Conservation (phyloP, 805 yeast genomes). For the Myxozyma lipomycoides region DNA sequence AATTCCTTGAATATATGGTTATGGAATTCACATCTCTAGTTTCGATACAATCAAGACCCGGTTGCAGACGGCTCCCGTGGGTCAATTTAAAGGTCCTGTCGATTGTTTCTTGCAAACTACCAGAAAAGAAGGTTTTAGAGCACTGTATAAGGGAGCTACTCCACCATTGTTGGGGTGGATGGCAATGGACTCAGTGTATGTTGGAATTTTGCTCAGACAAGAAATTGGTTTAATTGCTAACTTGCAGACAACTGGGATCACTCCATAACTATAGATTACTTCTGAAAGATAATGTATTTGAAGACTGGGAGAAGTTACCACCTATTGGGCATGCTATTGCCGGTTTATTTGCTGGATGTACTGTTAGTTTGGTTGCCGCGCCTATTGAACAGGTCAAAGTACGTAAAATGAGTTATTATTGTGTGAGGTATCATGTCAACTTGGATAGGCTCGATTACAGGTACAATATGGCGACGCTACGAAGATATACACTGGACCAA, state of each 20-base stretch:
- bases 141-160: slow-evolving; percentile 84
- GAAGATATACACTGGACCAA: slow-evolving; percentile 68
- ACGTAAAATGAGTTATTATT: neutral
- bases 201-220: neutral
- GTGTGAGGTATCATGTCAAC: neutral
- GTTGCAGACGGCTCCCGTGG: slow-evolving; percentile 67
- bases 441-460: slow-evolving; percentile 84
- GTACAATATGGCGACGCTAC: slow-evolving; percentile 80
- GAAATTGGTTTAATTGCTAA: neutral
- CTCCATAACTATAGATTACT: slow-evolving; percentile 70
- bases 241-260: slow-evolving; percentile 67
- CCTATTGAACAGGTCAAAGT: slow-evolving; percentile 86
- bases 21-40: slow-evolving; percentile 5
- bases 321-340: slow-evolving; percentile 71
- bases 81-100: slow-evolving; percentile 71
- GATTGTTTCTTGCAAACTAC: slow-evolving; percentile 75
- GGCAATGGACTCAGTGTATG: slow-evolving; percentile 73
- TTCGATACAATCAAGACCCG: slow-evolving; percentile 88
- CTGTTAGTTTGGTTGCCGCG: slow-evolving; percentile 93
- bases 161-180: slow-evolving; percentile 95
- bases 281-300: slow-evolving; percentile 59
- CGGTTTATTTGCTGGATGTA: slow-evolving; percentile 77
- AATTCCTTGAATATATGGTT: no score
- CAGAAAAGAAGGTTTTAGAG: slow-evolving; percentile 68
- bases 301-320: slow-evolving; percentile 61